Base-by-base conservation (phyloP, 2,329 filamentous ascomycete genomes). In the Calonectria crousiana region DNA sequence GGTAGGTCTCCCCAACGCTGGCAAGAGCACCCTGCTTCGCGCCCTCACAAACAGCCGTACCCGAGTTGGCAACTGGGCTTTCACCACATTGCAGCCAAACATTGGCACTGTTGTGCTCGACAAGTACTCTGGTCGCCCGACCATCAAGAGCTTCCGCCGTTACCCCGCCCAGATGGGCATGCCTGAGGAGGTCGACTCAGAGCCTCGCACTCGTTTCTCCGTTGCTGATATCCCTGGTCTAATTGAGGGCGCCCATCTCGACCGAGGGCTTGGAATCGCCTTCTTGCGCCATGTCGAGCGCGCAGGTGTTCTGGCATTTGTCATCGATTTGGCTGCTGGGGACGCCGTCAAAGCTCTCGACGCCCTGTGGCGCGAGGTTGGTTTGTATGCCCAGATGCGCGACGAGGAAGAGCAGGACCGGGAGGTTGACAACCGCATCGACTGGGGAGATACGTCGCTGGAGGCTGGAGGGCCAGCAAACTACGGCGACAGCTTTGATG, bases 21-120 rank as follows among this genome's bases (percentile, higher is more conserved):
- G 97, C 11, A 99, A 99, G 86, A 97, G 95, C 82, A 98, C 97
- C 0, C 89, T 99, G 1, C 90, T 98, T 20, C 93, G 97, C 23
- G 93, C 96, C 4, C 87, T 99, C 79, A 98, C 93, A 80, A 96
- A 96, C 83, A 97, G 95, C 83, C 93, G 95, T 74, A 95, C 97
- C 2, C 92, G 97, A 49, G 92, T 99, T 36, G 97, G 97, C 51
- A 93, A 94, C 83, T 99, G 97, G 97, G 96, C 95, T 13, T 99
- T 99, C 84, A 99, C 97, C 4, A 99, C 97, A 0, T 89, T 99
- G 11, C 93, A 96, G 78, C 97, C 97, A 3, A 98, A 98, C 79
- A 97, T 99, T 69, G 97, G 97, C 66, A 99, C 97, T 0, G 95
- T 99, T 9, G 93, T 98, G 18, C 90, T 99, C 14, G 97, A 99